Percentiles rank a stretch among this genome's conserved stretches.
These are phyloP conservation scores for Atkinsonella texensis DNA, from an alignment of 2,329 filamentous ascomycete genomes.

Conservation along the genomic window DNA sequence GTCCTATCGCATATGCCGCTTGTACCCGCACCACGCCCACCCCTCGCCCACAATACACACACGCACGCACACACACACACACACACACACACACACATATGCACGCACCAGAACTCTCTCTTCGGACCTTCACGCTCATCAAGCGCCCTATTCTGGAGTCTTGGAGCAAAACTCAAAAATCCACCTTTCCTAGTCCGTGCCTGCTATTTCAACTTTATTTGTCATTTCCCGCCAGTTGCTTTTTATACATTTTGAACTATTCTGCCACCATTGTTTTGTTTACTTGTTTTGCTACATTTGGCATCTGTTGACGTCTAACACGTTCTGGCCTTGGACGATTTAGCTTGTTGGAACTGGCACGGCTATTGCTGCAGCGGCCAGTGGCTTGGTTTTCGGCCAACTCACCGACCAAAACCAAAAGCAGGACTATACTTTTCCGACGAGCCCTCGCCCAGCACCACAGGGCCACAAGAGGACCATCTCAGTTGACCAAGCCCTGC, in stretches of 20 bases:
- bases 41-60: background rate
- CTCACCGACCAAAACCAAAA: conserved; percentile 28
- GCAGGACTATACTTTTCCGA: conserved; percentile 13
- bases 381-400: conserved; percentile 47
- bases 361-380: conserved; percentile 47
- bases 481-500: conserved; percentile 23
- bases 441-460: conserved; percentile 4
- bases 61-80: background rate
- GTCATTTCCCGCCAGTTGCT: background rate
- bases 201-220: background rate
- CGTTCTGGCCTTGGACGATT: conserved; percentile 11
- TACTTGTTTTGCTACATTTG: background rate
- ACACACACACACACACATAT: background rate
- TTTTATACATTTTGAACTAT: background rate
- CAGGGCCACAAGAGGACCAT: conserved; percentile 18
- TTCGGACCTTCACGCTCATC: background rate
- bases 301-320: conserved; percentile 9
- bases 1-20: background rate
- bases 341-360: conserved; percentile 51
- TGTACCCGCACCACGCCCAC: conserved; percentile 1
- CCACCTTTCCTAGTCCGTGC: background rate
- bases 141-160: conserved; percentile 3
- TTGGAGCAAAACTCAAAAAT: conserved; percentile 1
- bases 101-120: background rate
- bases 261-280: background rate